Evolutionary conservation across 306 rosid genomes (phyloP), one percentile per base, ranked within the genome.

Genomic region (Canavalia gladiata): DNA sequence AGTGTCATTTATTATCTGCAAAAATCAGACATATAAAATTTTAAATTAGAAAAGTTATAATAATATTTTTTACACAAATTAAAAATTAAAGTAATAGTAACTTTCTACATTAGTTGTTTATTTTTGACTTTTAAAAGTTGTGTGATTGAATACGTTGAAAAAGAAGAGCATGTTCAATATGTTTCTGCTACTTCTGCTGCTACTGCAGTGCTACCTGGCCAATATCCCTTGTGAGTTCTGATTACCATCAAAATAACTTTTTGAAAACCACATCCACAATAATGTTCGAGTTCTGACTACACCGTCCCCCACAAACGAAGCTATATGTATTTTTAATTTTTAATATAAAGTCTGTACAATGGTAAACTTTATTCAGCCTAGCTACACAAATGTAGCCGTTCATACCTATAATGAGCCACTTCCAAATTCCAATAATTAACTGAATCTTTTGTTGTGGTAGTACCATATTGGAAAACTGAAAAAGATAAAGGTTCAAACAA

Each of bases 261-360:
- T 77, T 4, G 70, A 65, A 73, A 69, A 72, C 74, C 54, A 52
- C 75, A 47, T 18, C 25, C 25, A 18, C 25, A 18, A 18, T 18
- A 18, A 18, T 18, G 25, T 18, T 18, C 25, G 25, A 18, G 25
- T 18, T 84, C 73, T 78, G 80, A 64, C 86, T 75, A 46, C 43
- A 35, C 39, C 58, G 77, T 79, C 73, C 84, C 83, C 81, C 74
- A 67, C 74, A 50, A 33, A 47, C 29, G n/a, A 51, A 58, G 25
- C 60, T 37, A 68, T 12, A 51, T 41, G 18, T n/a, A n/a, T n/a
- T n/a, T n/a, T n/a, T n/a, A n/a, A n/a, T n/a, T 56, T 69, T 71
- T 31, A 54, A 62, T 51, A 64, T 63, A 42, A 62, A 71, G 55
- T 12, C 12, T 52, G 56, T 70, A 63, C 42, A 33, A 71, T 43